Evolutionary conservation across 2,329 filamentous ascomycete species (phyloP).

Genomic region (Fusarium coffeatum): DNA sequence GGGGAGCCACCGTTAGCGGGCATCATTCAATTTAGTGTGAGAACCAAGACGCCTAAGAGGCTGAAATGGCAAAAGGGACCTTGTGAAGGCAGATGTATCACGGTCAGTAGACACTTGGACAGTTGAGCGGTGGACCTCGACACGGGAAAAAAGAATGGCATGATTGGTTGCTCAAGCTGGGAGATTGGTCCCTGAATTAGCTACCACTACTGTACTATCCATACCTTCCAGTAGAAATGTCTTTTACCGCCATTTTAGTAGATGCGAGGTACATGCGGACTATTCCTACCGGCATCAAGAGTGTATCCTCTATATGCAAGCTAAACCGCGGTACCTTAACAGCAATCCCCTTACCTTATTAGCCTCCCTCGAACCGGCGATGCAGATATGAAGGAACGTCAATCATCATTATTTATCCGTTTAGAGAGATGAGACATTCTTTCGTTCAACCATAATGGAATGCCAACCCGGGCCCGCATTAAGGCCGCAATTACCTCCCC

Average conservation of each 20-base stretch:
- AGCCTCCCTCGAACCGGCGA: slow-evolving; percentile 30
- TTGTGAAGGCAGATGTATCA: slow-evolving; percentile 19
- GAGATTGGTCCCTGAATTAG: slow-evolving; percentile 38
- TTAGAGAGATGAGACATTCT: slow-evolving; percentile 32
- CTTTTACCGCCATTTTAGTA: slow-evolving; percentile 39
- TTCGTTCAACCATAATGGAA: slow-evolving; percentile 13
- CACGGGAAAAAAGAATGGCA: not conserved
- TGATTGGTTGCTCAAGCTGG: slow-evolving; percentile 25
- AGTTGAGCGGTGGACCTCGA: slow-evolving; percentile 18
- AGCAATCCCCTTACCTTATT: slow-evolving; percentile 32
- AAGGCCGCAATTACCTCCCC: slow-evolving; percentile 23
- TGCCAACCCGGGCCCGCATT: slow-evolving; percentile 22
- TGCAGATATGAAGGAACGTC: slow-evolving; percentile 36
- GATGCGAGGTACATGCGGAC: slow-evolving; percentile 15
- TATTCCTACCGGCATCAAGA: slow-evolving; percentile 13
- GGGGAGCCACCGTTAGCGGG: slow-evolving; percentile 9
- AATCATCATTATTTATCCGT: slow-evolving; percentile 26
- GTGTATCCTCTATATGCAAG: slow-evolving; percentile 35
- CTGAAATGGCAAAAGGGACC: slow-evolving; percentile 27
- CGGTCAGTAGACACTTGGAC: slow-evolving; percentile 9
- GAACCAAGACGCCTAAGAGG: slow-evolving; percentile 34
- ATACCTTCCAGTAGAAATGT: slow-evolving; percentile 14
- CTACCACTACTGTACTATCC: slow-evolving; percentile 20
- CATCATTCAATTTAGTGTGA: slow-evolving; percentile 14
- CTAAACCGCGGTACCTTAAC: slow-evolving; percentile 14